Base-by-base conservation (phyloP, 2,329 filamentous ascomycete genomes). In the Colletotrichum australisinense region DNA sequence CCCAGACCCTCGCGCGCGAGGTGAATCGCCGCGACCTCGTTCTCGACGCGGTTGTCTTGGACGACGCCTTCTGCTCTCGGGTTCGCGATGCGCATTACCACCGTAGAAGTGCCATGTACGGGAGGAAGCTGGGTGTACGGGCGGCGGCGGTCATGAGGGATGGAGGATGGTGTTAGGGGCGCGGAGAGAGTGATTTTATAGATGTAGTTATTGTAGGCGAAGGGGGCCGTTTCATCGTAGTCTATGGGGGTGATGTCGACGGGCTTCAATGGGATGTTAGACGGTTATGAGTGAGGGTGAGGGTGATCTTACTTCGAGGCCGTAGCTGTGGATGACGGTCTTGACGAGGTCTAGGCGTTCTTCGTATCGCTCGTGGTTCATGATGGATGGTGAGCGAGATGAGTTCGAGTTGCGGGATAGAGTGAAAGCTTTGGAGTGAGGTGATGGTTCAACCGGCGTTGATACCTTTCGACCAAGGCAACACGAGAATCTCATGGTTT, bases 21-120 rank as follows among this genome's bases (percentile, higher is more conserved):
- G 8, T 64, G 55, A 35, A 76, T 73, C 1, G 74, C 72, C 1
- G 77, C 77, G 8, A 80, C 78, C 14, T 80, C 78, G 53, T 79
- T 80, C 66, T 79, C 73, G 5, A 79, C 73, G 5, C 78, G 77
- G n/a, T 16, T 73, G 0, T 73, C 67, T 9, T 63, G 66, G 6
- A 64, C 55, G 7, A 64, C 26, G 3, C 64, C 69, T 4, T 60
- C 42, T 0, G 74, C 75, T 3, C 14, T 58, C 8, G 73, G 60
- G 32, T 77, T 77, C 22, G 66, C 55, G 26, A 77, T 38, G 8
- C 74, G 69, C 49, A 77, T 63, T 16, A 77, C 62, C 1, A 77
- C 12, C 0, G 59, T 56, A 5, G 66, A 71, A 6, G 72, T 22
- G 1, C 72, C 68, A 2, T 49, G 46, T 1, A 32, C 1, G 2